These are phyloP conservation scores for Chalciporus pseudorubinellus DNA, from an alignment of 768 basidiomycete species.

Conservation along the genomic window DNA sequence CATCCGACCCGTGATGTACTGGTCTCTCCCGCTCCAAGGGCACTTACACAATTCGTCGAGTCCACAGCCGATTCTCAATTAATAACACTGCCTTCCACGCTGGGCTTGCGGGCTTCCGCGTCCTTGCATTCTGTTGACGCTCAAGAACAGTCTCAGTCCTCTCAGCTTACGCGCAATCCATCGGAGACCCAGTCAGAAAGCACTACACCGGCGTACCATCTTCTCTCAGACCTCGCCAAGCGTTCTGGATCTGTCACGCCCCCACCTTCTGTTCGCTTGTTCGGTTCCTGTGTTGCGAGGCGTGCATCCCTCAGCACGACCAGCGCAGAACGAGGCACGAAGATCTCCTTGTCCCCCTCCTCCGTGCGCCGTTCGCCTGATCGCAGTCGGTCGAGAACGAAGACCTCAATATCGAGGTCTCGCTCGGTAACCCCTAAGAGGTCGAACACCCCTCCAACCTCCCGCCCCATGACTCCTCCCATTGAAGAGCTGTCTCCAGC, in stretches of 20 bases:
- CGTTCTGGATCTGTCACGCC: conserved; percentile 30
- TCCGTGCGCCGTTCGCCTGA: conserved; percentile 14
- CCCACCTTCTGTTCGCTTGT: conserved; percentile 26
- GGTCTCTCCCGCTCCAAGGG: conserved; percentile 67
- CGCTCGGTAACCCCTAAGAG: conserved; percentile 34
- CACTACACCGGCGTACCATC: conserved; percentile 56
- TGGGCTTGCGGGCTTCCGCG: conserved; percentile 52
- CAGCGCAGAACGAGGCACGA: conserved; percentile 25
- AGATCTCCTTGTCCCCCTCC: conserved; percentile 12
- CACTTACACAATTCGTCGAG: conserved; percentile 71
- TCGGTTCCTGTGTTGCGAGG: conserved; percentile 30
- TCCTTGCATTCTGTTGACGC: conserved; percentile 25
- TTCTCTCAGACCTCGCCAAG: conserved; percentile 57
- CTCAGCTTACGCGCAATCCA: conserved; percentile 10
- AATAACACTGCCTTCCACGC: conserved; percentile 65
- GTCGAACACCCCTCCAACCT: conserved; percentile 10
- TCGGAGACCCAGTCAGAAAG: conserved; percentile 41
- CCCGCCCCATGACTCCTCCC: conserved; percentile 52
- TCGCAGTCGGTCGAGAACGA: conserved; percentile 8
- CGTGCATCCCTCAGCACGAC: conserved; percentile 34
- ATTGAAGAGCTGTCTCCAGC: conserved; percentile 53
- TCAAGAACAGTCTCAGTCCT: conserved; percentile 2
- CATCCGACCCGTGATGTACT: conserved; percentile 51
- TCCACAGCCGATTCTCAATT: conserved; percentile 50
- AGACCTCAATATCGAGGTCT: conserved; percentile 16